phyloP scores from a whole-genome alignment of 2,329 filamentous ascomycete species.

The Pseudocercospora fuligena region DNA sequence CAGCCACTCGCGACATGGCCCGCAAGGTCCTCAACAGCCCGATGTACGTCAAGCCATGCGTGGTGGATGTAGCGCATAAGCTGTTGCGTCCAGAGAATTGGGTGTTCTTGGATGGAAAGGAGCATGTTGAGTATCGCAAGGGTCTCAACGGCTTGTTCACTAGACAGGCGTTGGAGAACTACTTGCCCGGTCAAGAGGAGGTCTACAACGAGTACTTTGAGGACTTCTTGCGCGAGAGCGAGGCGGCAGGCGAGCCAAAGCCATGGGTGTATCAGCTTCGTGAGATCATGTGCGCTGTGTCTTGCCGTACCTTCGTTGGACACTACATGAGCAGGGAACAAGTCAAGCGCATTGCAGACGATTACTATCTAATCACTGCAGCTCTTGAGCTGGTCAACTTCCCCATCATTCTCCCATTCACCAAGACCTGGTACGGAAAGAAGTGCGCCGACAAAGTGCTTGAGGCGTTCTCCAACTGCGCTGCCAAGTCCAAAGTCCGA shows the following conservation, averaged over 20 bases:
- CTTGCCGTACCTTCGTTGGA: constrained; percentile 94
- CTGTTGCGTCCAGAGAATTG: constrained; percentile 90
- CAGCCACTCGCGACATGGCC: constrained; percentile 90
- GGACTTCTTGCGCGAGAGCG: constrained; percentile 74
- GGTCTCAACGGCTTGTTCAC: constrained; percentile 95
- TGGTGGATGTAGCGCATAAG: constrained; percentile 93
- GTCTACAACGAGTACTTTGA: constrained; percentile 88
- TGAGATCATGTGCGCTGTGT: constrained; percentile 92
- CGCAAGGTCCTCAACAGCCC: constrained; percentile 98
- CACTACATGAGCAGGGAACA: constrained; percentile 91
- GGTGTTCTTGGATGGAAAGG: constrained; percentile 95
- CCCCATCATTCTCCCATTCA: constrained; percentile 92
- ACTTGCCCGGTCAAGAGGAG: constrained; percentile 90
- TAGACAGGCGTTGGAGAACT: constrained; percentile 81
- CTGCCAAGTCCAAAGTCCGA: constrained; percentile 83
- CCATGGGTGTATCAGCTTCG: constrained; percentile 93
- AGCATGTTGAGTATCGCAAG: constrained; percentile 96
- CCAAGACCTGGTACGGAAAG: constrained; percentile 96
- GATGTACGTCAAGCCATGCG: constrained; percentile 88
- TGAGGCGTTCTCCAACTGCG: constrained; percentile 85
- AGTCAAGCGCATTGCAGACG: constrained; percentile 91
- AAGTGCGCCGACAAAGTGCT: constrained; percentile 93
- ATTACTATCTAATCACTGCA: constrained; percentile 95
- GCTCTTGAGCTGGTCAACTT: constrained; percentile 98
- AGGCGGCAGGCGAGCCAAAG: constrained; percentile 71